Percentiles rank a stretch among this genome's conserved stretches.
Evolutionary conservation across 2,329 filamentous ascomycete species (phyloP).

Genomic region (Pseudogymnoascus destructans): DNA sequence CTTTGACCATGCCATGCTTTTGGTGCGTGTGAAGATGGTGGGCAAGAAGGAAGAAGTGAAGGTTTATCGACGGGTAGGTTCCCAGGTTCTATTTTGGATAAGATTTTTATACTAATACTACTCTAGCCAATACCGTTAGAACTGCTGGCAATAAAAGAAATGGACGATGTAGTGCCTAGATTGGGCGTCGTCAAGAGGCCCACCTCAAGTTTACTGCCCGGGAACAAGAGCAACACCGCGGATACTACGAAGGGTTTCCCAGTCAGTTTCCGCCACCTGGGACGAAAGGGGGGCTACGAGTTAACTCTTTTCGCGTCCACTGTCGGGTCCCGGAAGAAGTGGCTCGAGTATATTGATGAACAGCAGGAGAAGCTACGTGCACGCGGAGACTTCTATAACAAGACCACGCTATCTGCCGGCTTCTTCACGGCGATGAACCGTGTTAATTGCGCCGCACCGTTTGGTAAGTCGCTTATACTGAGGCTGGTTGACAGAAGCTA

Average conservation of each 20-base stretch:
- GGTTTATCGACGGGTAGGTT: constrained; percentile 63
- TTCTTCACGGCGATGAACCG: constrained; percentile 58
- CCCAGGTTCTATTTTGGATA: neutral
- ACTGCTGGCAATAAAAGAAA: constrained; percentile 82
- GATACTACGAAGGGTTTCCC: constrained; percentile 64
- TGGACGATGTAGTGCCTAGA: constrained; percentile 87
- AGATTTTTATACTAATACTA: constrained; percentile 10
- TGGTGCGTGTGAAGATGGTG: constrained; percentile 80
- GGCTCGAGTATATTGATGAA: constrained; percentile 87
- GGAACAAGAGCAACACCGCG: constrained; percentile 38
- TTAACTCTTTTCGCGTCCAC: constrained; percentile 78
- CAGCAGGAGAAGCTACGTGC: constrained; percentile 80
- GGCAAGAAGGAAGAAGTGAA: constrained; percentile 92
- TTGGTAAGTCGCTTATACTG: constrained; percentile 31
- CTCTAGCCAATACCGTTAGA: constrained; percentile 78
- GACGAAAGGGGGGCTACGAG: constrained; percentile 80
- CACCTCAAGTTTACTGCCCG: constrained; percentile 68
- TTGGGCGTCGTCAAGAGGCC: constrained; percentile 71
- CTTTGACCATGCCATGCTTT: constrained; percentile 87
- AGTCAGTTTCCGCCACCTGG: constrained; percentile 90
- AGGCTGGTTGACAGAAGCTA: constrained; percentile 27
- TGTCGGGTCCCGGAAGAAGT: constrained; percentile 80
- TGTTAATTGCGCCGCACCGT: constrained; percentile 89
- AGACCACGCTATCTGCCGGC: constrained; percentile 44
- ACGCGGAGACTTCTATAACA: constrained; percentile 83